A percentile compares a stretch with the other conserved stretches of the same genome.
phyloP scores from a whole-genome alignment of 2,329 filamentous ascomycete genomes.

The Fusarium sp. region DNA sequence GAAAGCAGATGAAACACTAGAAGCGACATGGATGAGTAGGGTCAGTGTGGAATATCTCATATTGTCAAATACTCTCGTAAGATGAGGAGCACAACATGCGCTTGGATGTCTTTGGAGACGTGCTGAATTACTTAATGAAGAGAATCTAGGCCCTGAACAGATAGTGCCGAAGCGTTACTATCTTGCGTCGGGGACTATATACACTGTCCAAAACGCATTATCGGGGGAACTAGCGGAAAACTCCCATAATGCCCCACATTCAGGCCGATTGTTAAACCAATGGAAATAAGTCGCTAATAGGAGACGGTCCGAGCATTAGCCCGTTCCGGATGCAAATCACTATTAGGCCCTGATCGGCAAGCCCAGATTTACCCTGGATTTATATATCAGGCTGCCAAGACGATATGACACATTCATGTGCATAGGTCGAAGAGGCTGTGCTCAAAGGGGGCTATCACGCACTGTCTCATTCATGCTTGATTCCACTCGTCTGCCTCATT shows the following conservation, averaged over 20 bases:
- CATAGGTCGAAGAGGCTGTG: neutral
- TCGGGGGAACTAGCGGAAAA: neutral
- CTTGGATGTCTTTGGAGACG: neutral
- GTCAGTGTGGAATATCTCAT: neutral
- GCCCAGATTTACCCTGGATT: neutral
- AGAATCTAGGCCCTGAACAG: neutral
- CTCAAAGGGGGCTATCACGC: no score
- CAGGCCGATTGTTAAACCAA: accelerated
- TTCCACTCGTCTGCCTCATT: no score
- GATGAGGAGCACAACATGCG: accelerated
- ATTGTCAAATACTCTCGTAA: neutral
- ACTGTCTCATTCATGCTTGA: no score
- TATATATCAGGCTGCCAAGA: neutral
- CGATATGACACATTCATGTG: neutral
- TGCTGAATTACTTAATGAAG: neutral
- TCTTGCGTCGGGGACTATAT: neutral
- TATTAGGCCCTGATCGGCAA: accelerated
- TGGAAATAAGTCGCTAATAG: neutral
- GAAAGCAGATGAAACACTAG: neutral
- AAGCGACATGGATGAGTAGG: neutral
- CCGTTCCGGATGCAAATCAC: neutral
- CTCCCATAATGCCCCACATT: neutral
- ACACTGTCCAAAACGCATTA: neutral
- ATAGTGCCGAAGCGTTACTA: no score
- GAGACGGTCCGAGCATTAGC: neutral